Evolutionary conservation across 331 rosid genomes (phyloP), one percentile per base, ranked within the genome.

Genomic region (Quercus phellos): DNA sequence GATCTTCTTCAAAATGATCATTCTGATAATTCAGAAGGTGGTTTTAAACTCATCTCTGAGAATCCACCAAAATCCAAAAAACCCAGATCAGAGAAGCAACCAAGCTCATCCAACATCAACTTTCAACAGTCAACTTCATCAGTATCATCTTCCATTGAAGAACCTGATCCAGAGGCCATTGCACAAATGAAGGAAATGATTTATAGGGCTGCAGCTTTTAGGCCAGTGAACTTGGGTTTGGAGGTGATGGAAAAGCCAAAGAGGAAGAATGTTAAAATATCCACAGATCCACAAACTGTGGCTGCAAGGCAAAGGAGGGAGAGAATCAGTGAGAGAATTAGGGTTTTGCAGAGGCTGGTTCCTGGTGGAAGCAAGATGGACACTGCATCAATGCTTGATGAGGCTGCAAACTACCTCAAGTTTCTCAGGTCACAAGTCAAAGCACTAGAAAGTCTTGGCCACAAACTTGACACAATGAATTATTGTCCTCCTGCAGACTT

Each of bases 351-450:
- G 84, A 84, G 81, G 81, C 68, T 94, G 66, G 96, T 94, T 26
- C 98, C 98, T n/a, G 96, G 97, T 4, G 98, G 98, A 56, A 89
- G 78, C 89, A 92, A 90, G 81, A 94, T 94, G 98, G 98, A 94
- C 83, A 90, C 93, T 72, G 93, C 93, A 26, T 89, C 97, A 26
- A 89, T 92, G 92, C 97, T 94, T 38, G 97, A 92, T 61, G 98
- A 94, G 60, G 95, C 93, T 78, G 94, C 96, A 55, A 94, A 86
- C 58, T 94, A 94, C 72, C 94, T 92, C 77, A 92, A 88, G 89
- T 94, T 94, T 74, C 87, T 94, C 27, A 87, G 88, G 76, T 84
- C 97, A 24, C 99, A 94, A 74, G 87, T 94, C 60, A 89, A 90
- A 76, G 96, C 93, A 22, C 78, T 94, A 12, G 99, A 94, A 73